Evolutionary conservation across 1,284 basidiomycete genomes (phyloP), one percentile per base, ranked within the genome.

Genomic region (Leccinum pachyderme): DNA sequence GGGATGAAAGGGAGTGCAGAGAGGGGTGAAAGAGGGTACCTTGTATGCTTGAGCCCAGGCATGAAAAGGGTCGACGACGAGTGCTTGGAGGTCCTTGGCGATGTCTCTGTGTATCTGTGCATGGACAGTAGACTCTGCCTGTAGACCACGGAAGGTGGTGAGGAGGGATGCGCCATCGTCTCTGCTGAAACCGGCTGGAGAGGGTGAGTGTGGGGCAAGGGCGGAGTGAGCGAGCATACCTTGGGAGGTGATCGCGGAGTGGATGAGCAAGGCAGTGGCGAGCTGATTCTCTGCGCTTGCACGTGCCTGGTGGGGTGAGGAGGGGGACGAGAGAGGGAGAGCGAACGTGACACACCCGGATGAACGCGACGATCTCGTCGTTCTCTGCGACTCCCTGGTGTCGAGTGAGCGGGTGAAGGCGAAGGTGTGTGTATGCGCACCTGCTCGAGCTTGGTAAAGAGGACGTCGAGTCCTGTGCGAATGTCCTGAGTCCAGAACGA

Each of bases 401-500:
- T 18, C 18, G 18, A 18, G 18, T 18, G 18, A 18, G 18, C 18
- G 18, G 18, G 18, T 18, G 18, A 18, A 18, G 18, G 18, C 18
- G 18, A 18, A 18, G 18, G 18, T 18, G 18, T 18, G 18, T 18
- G 18, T 18, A 18, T 22, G 64, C 77, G 53, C 61, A 88, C 90
- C 79, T 91, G 86, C 64, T 93, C 86, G 33, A 94, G 82, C 72
- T 91, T 89, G 47, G 69, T 73, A 69, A 85, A 92, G 24, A 94
- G 73, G 22, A 89, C 82, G 61, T 94, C 85, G 27, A 95, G 79
- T 32, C 93, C 93, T 55, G 77, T 82, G 39, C 91, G 80, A 68
- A 93, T 93, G 75, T 94, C 91, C 69, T 91, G 86, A 8, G 92
- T 83, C 93, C 93, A 95, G 77, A 95, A 95, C 35, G 91, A 93